These are phyloP conservation scores for Iberis pinnata DNA, from an alignment of 345 rosid species.

Conservation along the genomic window DNA sequence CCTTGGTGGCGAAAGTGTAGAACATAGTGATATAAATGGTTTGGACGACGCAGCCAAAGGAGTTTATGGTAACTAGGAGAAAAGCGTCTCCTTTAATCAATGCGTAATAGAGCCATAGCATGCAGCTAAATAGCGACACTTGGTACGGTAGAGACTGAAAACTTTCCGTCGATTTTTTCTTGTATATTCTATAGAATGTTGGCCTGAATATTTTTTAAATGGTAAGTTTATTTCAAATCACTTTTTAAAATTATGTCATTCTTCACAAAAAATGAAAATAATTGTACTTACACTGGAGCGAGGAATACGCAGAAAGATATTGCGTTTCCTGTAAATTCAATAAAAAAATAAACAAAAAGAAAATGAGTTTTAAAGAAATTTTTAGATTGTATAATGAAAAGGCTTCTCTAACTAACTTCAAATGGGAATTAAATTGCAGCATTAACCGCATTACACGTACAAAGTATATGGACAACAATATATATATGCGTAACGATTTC, in stretches of 20 bases:
- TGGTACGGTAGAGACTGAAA: conserved; percentile 79
- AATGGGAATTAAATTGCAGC: conserved; percentile 22
- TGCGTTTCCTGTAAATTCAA: conserved; percentile 52
- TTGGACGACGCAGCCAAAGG: conserved; percentile 69
- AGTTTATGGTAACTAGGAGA: conserved; percentile 78
- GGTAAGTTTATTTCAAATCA: too few species aligned
- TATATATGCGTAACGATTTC: conserved; percentile 32
- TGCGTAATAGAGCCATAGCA: conserved; percentile 92
- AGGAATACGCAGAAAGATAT: conserved; percentile 67
- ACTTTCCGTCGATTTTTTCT: conserved; percentile 63
- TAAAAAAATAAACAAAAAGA: background rate
- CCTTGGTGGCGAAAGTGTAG: conserved; percentile 50
- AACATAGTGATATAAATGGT: conserved; percentile 53
- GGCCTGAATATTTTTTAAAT: conserved; percentile 38
- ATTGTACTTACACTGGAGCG: conserved; percentile 74
- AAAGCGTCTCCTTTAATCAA: conserved; percentile 44
- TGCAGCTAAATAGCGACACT: conserved; percentile 79
- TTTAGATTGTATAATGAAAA: background rate
- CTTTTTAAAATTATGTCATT: too few species aligned
- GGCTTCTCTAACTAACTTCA: conserved; percentile 20
- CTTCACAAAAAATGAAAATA: background rate
- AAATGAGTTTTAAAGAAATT: background rate
- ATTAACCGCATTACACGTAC: conserved; percentile 26
- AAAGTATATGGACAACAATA: conserved; percentile 24
- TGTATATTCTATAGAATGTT: conserved; percentile 66